phyloP scores from a whole-genome alignment of 2,329 filamentous ascomycete genomes.

The Neospermospora avenae region DNA sequence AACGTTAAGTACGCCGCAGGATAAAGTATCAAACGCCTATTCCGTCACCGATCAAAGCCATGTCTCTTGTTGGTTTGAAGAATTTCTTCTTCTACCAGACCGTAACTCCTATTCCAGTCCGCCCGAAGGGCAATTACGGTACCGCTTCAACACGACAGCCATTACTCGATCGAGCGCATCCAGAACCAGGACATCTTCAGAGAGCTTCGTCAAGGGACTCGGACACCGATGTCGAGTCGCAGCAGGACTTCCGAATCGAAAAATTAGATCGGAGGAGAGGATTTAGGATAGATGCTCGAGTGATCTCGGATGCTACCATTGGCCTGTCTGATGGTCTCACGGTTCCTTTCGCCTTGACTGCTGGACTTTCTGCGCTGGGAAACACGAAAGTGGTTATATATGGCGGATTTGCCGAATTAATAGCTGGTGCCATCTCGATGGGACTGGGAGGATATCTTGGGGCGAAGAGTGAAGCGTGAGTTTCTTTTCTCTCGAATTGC shows the following conservation, averaged over 20 bases:
- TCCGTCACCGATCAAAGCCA: conserved; percentile 19
- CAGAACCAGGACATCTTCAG: not conserved
- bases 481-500: not conserved
- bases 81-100: conserved; percentile 33
- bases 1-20: not conserved
- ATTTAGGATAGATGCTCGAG: conserved; percentile 32
- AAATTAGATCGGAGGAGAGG: conserved; percentile 26
- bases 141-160: conserved; percentile 20
- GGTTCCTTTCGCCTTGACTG: conserved; percentile 60
- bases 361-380: conserved; percentile 49
- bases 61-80: conserved; percentile 34
- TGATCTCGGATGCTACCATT: conserved; percentile 54
- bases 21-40: conserved; percentile 9
- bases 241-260: conserved; percentile 27
- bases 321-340: conserved; percentile 61
- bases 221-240: conserved; percentile 29
- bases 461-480: conserved; percentile 44
- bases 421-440: conserved; percentile 61
- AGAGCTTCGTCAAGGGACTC: conserved; percentile 4
- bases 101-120: conserved; percentile 18
- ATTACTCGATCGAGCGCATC: conserved; percentile 10
- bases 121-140: conserved; percentile 4
- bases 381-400: conserved; percentile 53
- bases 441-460: conserved; percentile 59
- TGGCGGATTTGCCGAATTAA: conserved; percentile 58